A percentile compares a stretch with the other conserved stretches of the same genome.
phyloP scores from a whole-genome alignment of 2,329 filamentous ascomycete genomes.

The Penicillium vulpinum region DNA sequence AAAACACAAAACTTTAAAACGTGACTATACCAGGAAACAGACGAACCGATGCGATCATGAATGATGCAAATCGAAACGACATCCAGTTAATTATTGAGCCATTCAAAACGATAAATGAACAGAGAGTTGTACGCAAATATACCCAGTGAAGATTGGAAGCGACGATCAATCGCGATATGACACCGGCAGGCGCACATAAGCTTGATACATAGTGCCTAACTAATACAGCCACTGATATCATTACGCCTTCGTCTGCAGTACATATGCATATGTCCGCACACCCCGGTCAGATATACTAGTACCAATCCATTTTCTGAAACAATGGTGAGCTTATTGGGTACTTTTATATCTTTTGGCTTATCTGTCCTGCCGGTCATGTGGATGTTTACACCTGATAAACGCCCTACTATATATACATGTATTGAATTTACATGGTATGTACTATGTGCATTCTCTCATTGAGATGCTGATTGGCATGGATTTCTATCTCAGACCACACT shows the following conservation, averaged over 20 bases:
- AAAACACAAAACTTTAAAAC: too few species aligned
- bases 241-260: neutral
- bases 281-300: neutral
- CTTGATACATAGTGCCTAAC: neutral
- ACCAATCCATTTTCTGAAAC: neutral
- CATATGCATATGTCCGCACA: neutral
- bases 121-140: neutral
- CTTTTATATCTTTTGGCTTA: neutral
- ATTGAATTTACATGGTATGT: neutral
- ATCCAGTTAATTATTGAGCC: neutral
- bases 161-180: neutral
- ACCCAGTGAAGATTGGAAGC: neutral
- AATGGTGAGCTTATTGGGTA: neutral
- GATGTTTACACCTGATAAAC: neutral
- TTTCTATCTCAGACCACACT: neutral
- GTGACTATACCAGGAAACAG: too few species aligned
- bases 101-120: neutral
- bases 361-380: too few species aligned
- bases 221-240: conserved; percentile 10
- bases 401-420: neutral
- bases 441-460: neutral
- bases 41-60: neutral
- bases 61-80: neutral
- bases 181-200: neutral
- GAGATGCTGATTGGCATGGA: neutral